Percentiles rank a stretch among this genome's conserved stretches.
Conservation (phyloP, 441 rosid species). For the Monsonia emarginata region DNA sequence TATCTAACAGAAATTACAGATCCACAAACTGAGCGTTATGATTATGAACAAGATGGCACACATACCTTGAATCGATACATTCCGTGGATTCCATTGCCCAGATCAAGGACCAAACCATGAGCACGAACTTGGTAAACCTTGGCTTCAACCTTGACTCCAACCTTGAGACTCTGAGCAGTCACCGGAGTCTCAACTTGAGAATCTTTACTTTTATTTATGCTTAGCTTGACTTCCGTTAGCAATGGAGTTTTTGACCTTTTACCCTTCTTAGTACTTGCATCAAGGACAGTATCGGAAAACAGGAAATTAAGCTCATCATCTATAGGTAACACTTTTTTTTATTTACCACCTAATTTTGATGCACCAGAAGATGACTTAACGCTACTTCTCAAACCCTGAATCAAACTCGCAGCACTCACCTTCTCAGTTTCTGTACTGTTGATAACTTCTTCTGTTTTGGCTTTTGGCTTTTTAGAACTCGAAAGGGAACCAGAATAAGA, state of each 20-base stretch:
- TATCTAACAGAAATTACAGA: no score
- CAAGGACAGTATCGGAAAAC: not conserved
- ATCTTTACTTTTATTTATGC: not conserved
- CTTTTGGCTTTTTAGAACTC: constrained; percentile 20
- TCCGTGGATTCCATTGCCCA: constrained; percentile 83
- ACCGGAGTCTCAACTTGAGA: constrained; percentile 21
- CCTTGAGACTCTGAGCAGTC: constrained; percentile 41
- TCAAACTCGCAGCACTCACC: not conserved
- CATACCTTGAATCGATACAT: constrained; percentile 81
- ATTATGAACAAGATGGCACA: constrained; percentile 5
- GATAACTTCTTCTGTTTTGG: constrained; percentile 13
- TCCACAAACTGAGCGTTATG: no score
- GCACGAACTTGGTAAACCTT: constrained; percentile 57
- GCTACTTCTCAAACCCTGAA: not conserved
- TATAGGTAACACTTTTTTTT: not conserved
- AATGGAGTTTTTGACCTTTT: not conserved
- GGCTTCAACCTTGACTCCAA: constrained; percentile 55
- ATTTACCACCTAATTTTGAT: not conserved
- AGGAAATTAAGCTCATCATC: not conserved
- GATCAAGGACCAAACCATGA: constrained; percentile 75
- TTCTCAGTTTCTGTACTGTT: not conserved
- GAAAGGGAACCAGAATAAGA: constrained; percentile 19
- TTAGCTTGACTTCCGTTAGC: not conserved
- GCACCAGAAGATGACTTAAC: not conserved
- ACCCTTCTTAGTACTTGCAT: constrained; percentile 5